Evolutionary conservation across 345 rosid species (phyloP).

Genomic region (Theobroma cacao): DNA sequence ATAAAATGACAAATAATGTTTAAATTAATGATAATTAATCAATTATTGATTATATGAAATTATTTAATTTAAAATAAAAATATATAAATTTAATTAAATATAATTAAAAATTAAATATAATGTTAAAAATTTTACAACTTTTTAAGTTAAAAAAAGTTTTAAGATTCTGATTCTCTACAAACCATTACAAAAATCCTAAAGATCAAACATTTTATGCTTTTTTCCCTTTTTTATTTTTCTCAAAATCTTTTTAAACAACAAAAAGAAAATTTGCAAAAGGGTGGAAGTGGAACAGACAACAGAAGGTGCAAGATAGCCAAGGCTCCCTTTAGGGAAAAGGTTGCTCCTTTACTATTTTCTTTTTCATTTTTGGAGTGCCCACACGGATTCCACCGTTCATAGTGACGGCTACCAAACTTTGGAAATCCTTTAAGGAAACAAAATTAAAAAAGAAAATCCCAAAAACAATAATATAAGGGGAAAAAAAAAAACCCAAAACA

Average conservation of each 20-base stretch:
- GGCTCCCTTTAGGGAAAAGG: background rate
- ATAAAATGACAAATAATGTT: no score
- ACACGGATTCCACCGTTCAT: background rate
- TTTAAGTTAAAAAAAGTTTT: background rate
- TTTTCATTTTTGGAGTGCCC: background rate
- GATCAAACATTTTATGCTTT: background rate
- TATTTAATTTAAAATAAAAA: no score
- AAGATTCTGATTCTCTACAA: background rate
- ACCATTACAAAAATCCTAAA: background rate
- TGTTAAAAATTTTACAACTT: background rate
- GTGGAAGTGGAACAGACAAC: background rate
- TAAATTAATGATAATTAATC: no score
- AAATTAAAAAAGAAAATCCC: background rate
- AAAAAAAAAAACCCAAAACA: background rate
- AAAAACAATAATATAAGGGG: background rate
- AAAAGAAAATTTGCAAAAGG: background rate
- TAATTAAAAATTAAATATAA: background rate
- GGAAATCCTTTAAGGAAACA: background rate
- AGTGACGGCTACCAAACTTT: conserved; percentile 13
- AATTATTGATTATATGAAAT: no score
- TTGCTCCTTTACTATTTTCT: background rate
- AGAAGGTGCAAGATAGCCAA: background rate
- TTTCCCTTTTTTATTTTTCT: background rate
- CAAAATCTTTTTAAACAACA: background rate
- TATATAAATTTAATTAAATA: no score